These are phyloP conservation scores for Epichloe baconii DNA, from an alignment of 2,329 filamentous ascomycete species.

Conservation along the genomic window DNA sequence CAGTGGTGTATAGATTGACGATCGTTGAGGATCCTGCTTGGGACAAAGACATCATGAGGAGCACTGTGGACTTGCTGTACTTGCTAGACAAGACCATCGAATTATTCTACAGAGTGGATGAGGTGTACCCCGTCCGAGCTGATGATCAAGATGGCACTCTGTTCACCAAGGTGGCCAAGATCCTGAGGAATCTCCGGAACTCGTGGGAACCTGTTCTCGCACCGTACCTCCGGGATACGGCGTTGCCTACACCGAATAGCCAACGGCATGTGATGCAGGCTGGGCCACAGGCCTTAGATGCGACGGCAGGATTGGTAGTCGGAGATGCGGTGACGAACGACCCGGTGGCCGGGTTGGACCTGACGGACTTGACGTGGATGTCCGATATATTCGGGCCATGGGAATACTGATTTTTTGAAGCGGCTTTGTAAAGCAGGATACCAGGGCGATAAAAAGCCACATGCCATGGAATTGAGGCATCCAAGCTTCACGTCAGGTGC, in stretches of 20 bases:
- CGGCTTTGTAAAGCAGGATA: neutral
- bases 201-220: conserved; percentile 24
- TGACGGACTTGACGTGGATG: conserved; percentile 25
- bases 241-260: neutral
- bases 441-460: neutral
- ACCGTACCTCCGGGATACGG: conserved; percentile 11
- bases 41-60: conserved; percentile 25
- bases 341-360: conserved; percentile 17
- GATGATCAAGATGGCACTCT: conserved; percentile 17
- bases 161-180: conserved; percentile 21
- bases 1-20: conserved; percentile 26
- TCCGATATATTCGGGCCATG: conserved; percentile 24
- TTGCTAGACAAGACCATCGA: conserved; percentile 23
- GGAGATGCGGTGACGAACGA: conserved; percentile 8
- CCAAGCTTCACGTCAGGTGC: conserved; percentile 14
- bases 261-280: neutral
- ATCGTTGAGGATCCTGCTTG: conserved; percentile 26
- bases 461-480: neutral
- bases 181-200: conserved; percentile 20
- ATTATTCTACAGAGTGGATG: conserved; percentile 16
- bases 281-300: conserved; percentile 1
- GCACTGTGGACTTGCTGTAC: conserved; percentile 21
- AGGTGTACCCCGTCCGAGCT: conserved; percentile 15
- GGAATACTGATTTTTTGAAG: conserved; percentile 16
- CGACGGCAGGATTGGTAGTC: conserved; percentile 6